Conservation (phyloP, 495 filamentous ascomycete genomes). For the Staphylotrichum tortipilum region DNA sequence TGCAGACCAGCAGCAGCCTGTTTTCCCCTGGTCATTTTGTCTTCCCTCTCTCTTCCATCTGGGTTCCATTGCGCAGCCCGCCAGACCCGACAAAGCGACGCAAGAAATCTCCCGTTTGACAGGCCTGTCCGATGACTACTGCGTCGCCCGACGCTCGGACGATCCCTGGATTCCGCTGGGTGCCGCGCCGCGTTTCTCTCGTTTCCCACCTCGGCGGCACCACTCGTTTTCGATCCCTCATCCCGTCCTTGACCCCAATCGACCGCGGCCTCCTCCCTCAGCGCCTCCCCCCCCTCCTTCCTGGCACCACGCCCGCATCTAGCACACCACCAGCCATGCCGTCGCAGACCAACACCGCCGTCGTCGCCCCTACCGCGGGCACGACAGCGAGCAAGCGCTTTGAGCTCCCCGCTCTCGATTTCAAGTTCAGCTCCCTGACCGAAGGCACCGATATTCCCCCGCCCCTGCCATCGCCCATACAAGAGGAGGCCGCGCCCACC, state of each 20-base stretch:
- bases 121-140: background rate
- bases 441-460: conserved; percentile 52
- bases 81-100: background rate
- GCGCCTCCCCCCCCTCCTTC: too few species aligned
- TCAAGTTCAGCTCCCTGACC: conserved; percentile 45
- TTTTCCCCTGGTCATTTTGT: background rate
- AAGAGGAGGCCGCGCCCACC: conserved; percentile 33
- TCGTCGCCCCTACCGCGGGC: conserved; percentile 1
- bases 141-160: conserved; percentile 11
- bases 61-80: background rate
- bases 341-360: conserved; percentile 15
- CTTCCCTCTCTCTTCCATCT: conserved; percentile 2
- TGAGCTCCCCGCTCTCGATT: conserved; percentile 44
- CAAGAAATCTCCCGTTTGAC: background rate
- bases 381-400: conserved; percentile 34
- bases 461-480: conserved; percentile 41
- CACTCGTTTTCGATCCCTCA: background rate
- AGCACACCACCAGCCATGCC: conserved; percentile 23
- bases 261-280: too few species aligned
- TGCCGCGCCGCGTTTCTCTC: background rate
- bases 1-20: background rate
- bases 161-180: conserved; percentile 4
- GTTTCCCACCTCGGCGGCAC: background rate
- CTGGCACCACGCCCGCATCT: too few species aligned
- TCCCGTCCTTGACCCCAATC: too few species aligned